phyloP scores from a whole-genome alignment of 2,329 filamentous ascomycete genomes.

The Cordyceps farinosa region DNA sequence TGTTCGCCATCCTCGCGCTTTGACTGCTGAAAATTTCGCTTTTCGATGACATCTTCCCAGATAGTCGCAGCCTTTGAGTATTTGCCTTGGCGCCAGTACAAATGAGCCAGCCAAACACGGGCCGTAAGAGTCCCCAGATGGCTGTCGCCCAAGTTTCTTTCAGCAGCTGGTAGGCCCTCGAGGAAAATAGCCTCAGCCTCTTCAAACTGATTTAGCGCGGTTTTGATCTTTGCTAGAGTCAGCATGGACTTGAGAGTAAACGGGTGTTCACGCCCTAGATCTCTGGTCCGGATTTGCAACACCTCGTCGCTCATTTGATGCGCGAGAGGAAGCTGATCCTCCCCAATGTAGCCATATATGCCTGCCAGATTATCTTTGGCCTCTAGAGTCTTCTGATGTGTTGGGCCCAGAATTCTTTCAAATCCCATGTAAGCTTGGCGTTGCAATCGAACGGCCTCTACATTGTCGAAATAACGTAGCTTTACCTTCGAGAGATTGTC shows the following conservation, averaged over 20 bases:
- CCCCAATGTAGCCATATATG: constrained; percentile 3
- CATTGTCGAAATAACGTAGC: constrained; percentile 1
- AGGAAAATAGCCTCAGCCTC: constrained; percentile 8
- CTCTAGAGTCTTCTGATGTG: constrained; percentile 7
- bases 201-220: constrained; percentile 1
- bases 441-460: background rate
- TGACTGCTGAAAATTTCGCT: background rate
- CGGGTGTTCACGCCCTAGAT: constrained; percentile 4
- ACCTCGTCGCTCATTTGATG: constrained; percentile 8
- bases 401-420: background rate
- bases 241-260: constrained; percentile 8
- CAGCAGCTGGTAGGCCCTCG: background rate
- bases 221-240: constrained; percentile 10
- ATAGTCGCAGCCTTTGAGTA: constrained; percentile 1
- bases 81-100: constrained; percentile 4
- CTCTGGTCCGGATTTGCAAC: background rate
- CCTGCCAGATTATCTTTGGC: constrained; percentile 6
- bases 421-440: background rate
- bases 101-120: background rate
- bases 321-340: background rate
- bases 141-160: constrained; percentile 1
- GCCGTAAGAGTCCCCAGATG: constrained; percentile 9
- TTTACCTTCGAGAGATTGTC: constrained; percentile 3
- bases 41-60: constrained; percentile 12
- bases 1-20: constrained; percentile 9